phyloP scores from a whole-genome alignment of 768 basidiomycete genomes.

The Mycena chlorophos region DNA sequence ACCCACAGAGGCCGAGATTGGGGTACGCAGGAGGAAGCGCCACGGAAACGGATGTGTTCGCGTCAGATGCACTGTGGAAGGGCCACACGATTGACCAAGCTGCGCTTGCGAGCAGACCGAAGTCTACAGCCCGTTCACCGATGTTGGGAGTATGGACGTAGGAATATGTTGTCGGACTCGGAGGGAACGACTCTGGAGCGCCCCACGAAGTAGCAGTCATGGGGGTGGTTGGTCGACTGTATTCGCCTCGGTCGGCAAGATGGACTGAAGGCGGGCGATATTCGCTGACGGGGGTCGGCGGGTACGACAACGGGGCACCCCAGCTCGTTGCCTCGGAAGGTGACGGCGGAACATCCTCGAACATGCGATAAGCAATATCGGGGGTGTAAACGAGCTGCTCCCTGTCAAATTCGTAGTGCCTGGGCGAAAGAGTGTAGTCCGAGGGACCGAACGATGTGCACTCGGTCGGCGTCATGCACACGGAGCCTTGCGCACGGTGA shows the following conservation, averaged over 20 bases:
- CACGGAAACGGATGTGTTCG: constrained; percentile 1
- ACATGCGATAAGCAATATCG: constrained; percentile 57
- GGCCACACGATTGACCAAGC: constrained; percentile 38
- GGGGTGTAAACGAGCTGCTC: constrained; percentile 48
- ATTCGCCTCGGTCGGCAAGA: constrained; percentile 42
- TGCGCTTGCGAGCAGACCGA: constrained; percentile 13
- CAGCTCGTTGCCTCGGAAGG: constrained; percentile 50
- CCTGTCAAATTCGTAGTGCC: constrained; percentile 32
- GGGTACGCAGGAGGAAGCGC: constrained; percentile 18
- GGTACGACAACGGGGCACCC: constrained; percentile 42
- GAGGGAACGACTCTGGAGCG: constrained; percentile 44
- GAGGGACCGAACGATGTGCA: constrained; percentile 59
- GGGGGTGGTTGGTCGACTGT: constrained; percentile 46
- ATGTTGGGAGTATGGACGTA: constrained; percentile 42
- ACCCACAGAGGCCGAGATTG: constrained; percentile 36
- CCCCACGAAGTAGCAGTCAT: constrained; percentile 53
- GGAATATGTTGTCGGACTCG: constrained; percentile 37
- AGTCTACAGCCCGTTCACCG: constrained; percentile 37
- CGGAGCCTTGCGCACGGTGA: constrained; percentile 54
- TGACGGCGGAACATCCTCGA: constrained; percentile 54
- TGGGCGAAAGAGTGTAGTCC: constrained; percentile 45
- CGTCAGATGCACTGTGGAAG: constrained; percentile 19
- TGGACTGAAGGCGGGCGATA: constrained; percentile 45
- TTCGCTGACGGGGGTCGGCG: constrained; percentile 30
- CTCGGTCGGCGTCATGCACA: constrained; percentile 52